These are phyloP conservation scores for Cryphonectria carpinicola DNA, from an alignment of 2,329 filamentous ascomycete species.

Conservation along the genomic window DNA sequence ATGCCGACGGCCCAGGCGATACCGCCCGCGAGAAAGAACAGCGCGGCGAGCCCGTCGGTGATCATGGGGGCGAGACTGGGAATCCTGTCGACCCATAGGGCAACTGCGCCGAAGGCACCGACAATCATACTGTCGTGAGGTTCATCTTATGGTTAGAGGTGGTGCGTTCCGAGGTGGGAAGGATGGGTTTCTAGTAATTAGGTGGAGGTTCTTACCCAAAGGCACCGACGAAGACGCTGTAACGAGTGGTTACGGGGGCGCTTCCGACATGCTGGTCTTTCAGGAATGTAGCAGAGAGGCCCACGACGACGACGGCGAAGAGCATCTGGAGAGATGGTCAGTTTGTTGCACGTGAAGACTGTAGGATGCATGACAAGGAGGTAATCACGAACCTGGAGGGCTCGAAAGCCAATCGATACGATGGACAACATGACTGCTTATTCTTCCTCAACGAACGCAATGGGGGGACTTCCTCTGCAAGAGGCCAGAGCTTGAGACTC, in stretches of 20 bases:
- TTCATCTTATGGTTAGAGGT: not conserved
- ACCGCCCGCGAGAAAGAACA: constrained; percentile 40
- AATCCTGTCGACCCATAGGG: constrained; percentile 37
- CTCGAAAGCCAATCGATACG: not conserved
- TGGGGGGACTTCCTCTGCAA: not conserved
- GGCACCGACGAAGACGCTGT: constrained; percentile 39
- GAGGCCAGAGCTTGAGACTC: not conserved
- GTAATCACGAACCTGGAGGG: not conserved
- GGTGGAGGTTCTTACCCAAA: constrained; percentile 31
- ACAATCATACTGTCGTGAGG: constrained; percentile 33
- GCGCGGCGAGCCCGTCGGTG: constrained; percentile 36
- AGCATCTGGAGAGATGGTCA: constrained; percentile 33
- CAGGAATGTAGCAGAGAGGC: constrained; percentile 38
- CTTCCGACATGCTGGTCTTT: constrained; percentile 33
- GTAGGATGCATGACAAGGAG: not conserved
- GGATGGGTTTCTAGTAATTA: not conserved
- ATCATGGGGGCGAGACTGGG: constrained; percentile 34
- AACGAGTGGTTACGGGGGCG: constrained; percentile 38
- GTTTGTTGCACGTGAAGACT: not conserved
- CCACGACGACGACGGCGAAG: constrained; percentile 39
- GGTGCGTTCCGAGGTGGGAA: not conserved
- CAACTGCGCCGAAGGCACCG: constrained; percentile 35
- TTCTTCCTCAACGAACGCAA: not conserved
- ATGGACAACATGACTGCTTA: constrained; percentile 1
- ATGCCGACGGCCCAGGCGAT: constrained; percentile 32